Base-by-base conservation (phyloP, 768 basidiomycete species). In the Boletus reticuloceps region DNA sequence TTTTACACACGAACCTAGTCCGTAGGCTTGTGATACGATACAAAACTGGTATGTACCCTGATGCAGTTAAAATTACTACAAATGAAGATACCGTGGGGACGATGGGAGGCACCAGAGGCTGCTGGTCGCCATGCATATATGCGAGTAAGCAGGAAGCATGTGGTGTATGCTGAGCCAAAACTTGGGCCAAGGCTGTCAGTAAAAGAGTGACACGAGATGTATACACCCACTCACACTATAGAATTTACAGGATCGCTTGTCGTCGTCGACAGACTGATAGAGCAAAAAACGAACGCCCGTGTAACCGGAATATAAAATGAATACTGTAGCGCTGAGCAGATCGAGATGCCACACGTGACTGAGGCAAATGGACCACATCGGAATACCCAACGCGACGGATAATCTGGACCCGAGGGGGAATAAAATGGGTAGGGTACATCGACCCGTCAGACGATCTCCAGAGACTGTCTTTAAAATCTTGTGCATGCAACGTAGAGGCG, bases 381-480 rank as follows among this genome's bases (percentile, higher is more conserved):
- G 69, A 13, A 70, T 55, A 9, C 56, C 54, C 27, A 69, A 9
- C 19, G 47, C 32, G 36, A 61, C 40, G n/a, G 60, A 67, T 12
- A 59, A 5, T 36, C 69, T 47, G 3, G 66, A 52, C 6, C 41
- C 22, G 5, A 58, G 46, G 1, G 79, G 79, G 7, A 66, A 66
- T 14, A 68, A 60, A 45, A 80, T 76, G 8, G 77, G 77, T 10
- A 81, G 60, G 0, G 78, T 79, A 8, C 58, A 50, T 40, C 78
- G 63, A 8, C 73, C 74, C 5, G 62, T 62, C 1, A 63, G 48
- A 3, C 57, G 56, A 53, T 79, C 80, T 5, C 79, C 77, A 22
- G 67, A 64, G 9, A 72, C 61, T n/a, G 51, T 80, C 79, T 22
- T 70, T 66, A 36, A 72, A 72, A 46, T 72, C 68, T 56, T 71